phyloP scores from a whole-genome alignment of 352 stramenopile species.

The Aphanomyces invadans region DNA sequence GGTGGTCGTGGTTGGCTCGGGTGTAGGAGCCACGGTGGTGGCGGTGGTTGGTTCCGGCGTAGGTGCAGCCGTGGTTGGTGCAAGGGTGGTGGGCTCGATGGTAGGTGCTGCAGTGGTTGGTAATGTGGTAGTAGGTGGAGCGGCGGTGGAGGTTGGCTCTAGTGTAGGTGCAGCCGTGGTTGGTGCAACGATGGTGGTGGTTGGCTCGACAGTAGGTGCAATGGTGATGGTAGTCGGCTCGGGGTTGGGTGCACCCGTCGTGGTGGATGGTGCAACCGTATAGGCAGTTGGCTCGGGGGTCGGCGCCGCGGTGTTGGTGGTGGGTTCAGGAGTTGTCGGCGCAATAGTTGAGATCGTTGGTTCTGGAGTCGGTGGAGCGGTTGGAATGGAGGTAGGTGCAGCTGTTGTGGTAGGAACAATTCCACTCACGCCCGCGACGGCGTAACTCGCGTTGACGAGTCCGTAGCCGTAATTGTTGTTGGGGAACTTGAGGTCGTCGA shows the following conservation, averaged over 20 bases:
- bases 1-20: background rate
- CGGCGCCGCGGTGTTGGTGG: background rate
- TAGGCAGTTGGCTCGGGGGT: background rate
- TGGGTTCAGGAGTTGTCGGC: background rate
- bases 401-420: background rate
- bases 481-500: constrained; percentile 33
- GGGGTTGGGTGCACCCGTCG: background rate
- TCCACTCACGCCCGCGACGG: background rate
- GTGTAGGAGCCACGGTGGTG: background rate
- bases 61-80: background rate
- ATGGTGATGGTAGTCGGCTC: background rate
- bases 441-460: constrained; percentile 18
- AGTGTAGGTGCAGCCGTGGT: background rate
- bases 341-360: too few relatives aligned
- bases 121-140: background rate
- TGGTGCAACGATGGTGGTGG: background rate
- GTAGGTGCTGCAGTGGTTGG: background rate
- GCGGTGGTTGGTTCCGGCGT: background rate
- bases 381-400: too few relatives aligned
- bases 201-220: background rate
- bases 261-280: background rate
- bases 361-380: background rate
- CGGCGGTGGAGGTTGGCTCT: background rate
- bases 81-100: background rate
- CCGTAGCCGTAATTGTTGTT: constrained; percentile 36